Conservation (phyloP, 345 rosid genomes). For the Hibiscus trionum region DNA sequence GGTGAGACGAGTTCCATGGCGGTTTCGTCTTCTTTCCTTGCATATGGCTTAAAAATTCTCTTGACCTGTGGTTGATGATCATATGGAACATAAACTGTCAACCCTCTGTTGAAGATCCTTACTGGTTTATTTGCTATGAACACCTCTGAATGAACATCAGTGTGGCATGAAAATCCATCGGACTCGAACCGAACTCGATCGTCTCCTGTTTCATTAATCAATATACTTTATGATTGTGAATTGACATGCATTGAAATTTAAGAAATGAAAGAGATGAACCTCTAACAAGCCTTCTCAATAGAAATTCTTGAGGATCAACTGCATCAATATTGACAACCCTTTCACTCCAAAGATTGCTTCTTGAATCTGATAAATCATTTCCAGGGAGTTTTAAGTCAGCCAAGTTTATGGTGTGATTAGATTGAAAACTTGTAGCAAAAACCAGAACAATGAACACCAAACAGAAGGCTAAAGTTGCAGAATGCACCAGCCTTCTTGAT, state of each 20-base stretch:
- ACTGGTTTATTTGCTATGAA: conserved; percentile 26
- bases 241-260: background rate
- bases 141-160: conserved; percentile 18
- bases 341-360: background rate
- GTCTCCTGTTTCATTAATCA: conserved; percentile 15
- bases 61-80: background rate
- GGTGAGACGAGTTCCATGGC: conserved; percentile 15
- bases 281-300: conserved; percentile 5
- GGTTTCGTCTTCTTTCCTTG: conserved; percentile 16
- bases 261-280: background rate
- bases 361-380: background rate
- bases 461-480: conserved; percentile 1
- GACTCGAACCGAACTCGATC: conserved; percentile 18
- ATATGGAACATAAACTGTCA: conserved; percentile 17
- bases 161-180: conserved; percentile 25
- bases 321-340: background rate
- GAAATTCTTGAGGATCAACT: background rate
- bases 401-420: background rate
- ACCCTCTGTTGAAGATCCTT: conserved; percentile 15
- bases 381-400: background rate
- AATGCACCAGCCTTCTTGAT: background rate
- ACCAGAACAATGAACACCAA: conserved; percentile 8
- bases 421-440: conserved; percentile 4
- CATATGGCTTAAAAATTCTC: conserved; percentile 18
- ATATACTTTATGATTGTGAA: background rate